phyloP scores from a whole-genome alignment of 192 early-diverging fungal species.

The Coemansia sp. region DNA sequence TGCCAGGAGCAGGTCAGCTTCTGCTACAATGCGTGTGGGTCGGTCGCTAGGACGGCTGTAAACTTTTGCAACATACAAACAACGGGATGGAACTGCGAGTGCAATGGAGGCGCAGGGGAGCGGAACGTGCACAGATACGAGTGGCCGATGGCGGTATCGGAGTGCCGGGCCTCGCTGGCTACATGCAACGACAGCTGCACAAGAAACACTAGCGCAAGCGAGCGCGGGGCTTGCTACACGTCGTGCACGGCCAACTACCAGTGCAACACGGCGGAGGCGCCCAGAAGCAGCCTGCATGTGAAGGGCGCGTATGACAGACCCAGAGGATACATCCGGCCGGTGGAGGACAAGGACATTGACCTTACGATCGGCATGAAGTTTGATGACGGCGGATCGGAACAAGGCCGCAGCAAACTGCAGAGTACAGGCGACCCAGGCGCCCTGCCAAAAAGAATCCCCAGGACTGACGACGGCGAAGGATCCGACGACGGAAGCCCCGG shows the following conservation, averaged over 20 bases:
- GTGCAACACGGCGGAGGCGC: slow-evolving; percentile 44
- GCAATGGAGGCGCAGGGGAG: slow-evolving; percentile 23
- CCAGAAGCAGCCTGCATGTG: slow-evolving; percentile 43
- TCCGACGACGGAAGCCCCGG: background rate
- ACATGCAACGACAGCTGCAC: slow-evolving; percentile 35
- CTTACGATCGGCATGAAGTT: slow-evolving; percentile 55
- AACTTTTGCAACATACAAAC: slow-evolving; percentile 57
- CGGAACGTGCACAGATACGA: slow-evolving; percentile 28
- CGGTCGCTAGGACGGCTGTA: slow-evolving; percentile 28
- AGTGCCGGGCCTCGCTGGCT: slow-evolving; percentile 42
- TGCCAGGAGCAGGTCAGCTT: slow-evolving; percentile 55
- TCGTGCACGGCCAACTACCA: slow-evolving; percentile 39
- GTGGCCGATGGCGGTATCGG: slow-evolving; percentile 43
- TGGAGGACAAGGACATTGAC: slow-evolving; percentile 43
- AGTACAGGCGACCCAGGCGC: slow-evolving; percentile 25
- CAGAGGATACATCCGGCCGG: slow-evolving; percentile 41
- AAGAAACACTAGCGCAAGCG: slow-evolving; percentile 15
- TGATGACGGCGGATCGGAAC: slow-evolving; percentile 16
- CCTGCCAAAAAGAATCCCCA: slow-evolving; percentile 43
- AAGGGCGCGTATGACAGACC: slow-evolving; percentile 34
- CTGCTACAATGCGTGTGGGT: slow-evolving; percentile 49
- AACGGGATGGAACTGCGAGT: slow-evolving; percentile 55
- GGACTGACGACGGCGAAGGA: slow-evolving; percentile 10
- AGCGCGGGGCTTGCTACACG: slow-evolving; percentile 33
- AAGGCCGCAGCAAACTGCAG: slow-evolving; percentile 7